Conservation (phyloP, 169 alveolate species). For the Plasmodium reichenowi region DNA sequence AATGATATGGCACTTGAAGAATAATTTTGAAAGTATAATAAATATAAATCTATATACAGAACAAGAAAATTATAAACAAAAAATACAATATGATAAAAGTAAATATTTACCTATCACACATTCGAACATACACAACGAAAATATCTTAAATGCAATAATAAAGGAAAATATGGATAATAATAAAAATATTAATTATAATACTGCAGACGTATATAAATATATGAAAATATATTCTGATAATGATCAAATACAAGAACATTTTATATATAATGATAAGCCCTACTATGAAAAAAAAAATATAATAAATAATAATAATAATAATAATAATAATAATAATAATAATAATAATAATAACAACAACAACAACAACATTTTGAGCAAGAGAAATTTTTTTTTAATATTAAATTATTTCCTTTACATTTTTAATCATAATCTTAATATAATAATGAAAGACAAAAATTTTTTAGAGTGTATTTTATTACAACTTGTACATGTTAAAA, state of each 20-base stretch:
- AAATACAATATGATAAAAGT: no score
- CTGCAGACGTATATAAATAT: not conserved
- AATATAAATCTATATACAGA: constrained; percentile 3
- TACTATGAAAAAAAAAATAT: no score
- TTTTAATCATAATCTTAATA: constrained; percentile 37
- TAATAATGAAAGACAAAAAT: constrained; percentile 22
- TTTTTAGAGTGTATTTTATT: constrained; percentile 16
- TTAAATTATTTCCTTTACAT: constrained; percentile 25
- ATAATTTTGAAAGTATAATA: constrained; percentile 24
- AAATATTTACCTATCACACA: not conserved
- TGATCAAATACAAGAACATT: no score
- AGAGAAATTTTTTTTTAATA: constrained; percentile 18
- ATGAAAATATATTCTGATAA: no score
- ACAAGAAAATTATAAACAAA: not conserved
- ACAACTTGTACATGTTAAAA: constrained; percentile 50
- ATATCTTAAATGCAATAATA: no score
- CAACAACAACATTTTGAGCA: constrained; percentile 8
- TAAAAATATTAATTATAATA: constrained; percentile 6
- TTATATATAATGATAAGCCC: no score
- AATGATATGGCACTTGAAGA: constrained; percentile 39
- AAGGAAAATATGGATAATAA: not conserved
- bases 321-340: not conserved
- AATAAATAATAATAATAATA: no score
- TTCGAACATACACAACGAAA: not conserved
- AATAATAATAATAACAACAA: constrained; percentile 6